Conservation (phyloP, 176 grass and related monocot genomes). For the Oryza brachyantha region DNA sequence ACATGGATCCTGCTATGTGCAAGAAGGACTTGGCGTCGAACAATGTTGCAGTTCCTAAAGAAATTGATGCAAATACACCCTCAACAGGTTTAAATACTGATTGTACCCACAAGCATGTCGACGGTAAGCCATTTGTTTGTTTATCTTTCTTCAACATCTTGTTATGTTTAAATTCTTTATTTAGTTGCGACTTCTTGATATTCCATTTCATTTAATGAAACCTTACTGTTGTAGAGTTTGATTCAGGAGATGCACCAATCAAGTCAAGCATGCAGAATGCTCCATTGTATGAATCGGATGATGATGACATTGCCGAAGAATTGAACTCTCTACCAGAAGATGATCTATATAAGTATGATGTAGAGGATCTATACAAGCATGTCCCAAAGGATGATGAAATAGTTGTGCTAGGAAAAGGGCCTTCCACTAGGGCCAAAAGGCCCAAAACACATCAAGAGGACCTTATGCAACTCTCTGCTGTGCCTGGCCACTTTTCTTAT, state of each 20-base stretch:
- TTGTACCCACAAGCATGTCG: slow-evolving; percentile 7
- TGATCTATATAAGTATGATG: background rate
- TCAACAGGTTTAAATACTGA: slow-evolving; percentile 17
- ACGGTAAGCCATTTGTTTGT: slow-evolving; percentile 31
- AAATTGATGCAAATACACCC: background rate
- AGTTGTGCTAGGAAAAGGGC: slow-evolving; percentile 23
- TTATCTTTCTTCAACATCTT: background rate
- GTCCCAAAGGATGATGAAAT: slow-evolving; percentile 20
- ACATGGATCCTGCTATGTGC: slow-evolving; percentile 28
- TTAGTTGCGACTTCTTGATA: slow-evolving; percentile 7
- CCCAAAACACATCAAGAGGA: slow-evolving; percentile 28
- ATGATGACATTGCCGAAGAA: slow-evolving; percentile 26
- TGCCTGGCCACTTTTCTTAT: slow-evolving; percentile 19
- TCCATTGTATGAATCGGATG: slow-evolving; percentile 30
- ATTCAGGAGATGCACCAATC: slow-evolving; percentile 39
- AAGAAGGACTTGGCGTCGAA: slow-evolving; percentile 20
- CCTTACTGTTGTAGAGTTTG: slow-evolving; percentile 34
- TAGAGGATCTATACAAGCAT: slow-evolving; percentile 33
- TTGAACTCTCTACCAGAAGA: slow-evolving; percentile 19
- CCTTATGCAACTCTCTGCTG: slow-evolving; percentile 16
- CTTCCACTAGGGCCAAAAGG: slow-evolving; percentile 27
- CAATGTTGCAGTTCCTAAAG: slow-evolving; percentile 28
- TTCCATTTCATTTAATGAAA: slow-evolving; percentile 19
- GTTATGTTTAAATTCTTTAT: slow-evolving; percentile 22
- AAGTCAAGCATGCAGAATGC: slow-evolving; percentile 1